Evolutionary conservation across 148 eudicot species (phyloP), one percentile per base, ranked within the genome.

Genomic region (Rhododendron williamsianum): DNA sequence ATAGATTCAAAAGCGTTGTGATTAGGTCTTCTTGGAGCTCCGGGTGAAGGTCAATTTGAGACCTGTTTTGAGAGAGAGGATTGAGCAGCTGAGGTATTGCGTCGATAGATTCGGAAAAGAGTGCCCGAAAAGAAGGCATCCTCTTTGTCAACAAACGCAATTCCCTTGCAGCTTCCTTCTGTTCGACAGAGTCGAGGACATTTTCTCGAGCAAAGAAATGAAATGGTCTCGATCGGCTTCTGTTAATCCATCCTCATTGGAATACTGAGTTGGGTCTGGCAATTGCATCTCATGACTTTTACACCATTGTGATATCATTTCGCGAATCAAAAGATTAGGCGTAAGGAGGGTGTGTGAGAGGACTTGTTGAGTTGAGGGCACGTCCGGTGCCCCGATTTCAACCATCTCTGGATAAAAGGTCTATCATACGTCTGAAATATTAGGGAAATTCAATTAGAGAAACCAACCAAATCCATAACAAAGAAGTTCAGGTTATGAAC

Each of bases 321-420:
- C 95, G 84, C 89, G 83, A 73, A 94, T 85, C 87, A 94, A 86
- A 88, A 88, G 87, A 86, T 97, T 97, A 13, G 98, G 96, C 15
- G 92, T 93, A 18, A 97, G 93, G 76, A 89, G 85, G 19, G 94
- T 91, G 83, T 97, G 98, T 0, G 99, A 92, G 18, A 97, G 96
- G 19, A 97, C 98, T 85, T 97, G 99, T 48, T 97, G 95, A 2
- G 98, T 97, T 45, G 82, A 41, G 99, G 99, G 88, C 99, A 97
- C 18, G 93, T 87, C 84, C 92, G 86, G 69, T 95, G 90, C 87
- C 99, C 99, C 51, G 94, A 80, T 87, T 95, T 97, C 87, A 97
- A 86, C 98, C 96, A 97, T 87, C 91, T 93, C 83, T 94, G 94
- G 80, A 97, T 95, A 86, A 90, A 93, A 8, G 93, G 88, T 86